phyloP scores from a whole-genome alignment of 2,329 filamentous ascomycete genomes.

The Colletotrichum trifolii region DNA sequence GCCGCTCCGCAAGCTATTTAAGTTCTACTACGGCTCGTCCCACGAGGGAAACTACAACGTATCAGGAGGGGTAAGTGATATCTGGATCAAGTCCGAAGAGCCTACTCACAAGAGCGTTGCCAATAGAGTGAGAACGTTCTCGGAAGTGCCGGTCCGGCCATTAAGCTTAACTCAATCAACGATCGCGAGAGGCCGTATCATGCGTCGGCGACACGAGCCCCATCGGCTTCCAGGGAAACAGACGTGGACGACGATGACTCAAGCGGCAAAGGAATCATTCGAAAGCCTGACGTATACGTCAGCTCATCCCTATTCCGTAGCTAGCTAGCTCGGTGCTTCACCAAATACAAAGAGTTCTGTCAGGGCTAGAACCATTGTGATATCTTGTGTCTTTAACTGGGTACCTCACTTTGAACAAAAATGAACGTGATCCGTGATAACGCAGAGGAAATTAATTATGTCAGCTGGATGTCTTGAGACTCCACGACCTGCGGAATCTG shows the following conservation, averaged over 20 bases:
- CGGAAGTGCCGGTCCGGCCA: slow-evolving; percentile 20
- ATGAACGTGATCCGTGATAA: no score
- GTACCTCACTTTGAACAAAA: no score
- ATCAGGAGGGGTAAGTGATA: slow-evolving; percentile 5
- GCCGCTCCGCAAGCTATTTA: slow-evolving; percentile 13
- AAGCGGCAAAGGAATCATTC: slow-evolving; percentile 20
- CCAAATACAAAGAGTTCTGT: no score
- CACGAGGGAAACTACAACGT: slow-evolving; percentile 12
- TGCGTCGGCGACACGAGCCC: slow-evolving; percentile 1
- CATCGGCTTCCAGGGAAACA: neutral
- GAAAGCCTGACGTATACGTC: slow-evolving; percentile 7
- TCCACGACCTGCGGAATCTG: no score
- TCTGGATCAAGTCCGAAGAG: neutral
- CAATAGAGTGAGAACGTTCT: slow-evolving; percentile 9
- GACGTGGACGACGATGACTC: slow-evolving; percentile 27
- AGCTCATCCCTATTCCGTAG: slow-evolving; percentile 6
- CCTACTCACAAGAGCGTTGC: neutral
- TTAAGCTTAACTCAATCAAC: slow-evolving; percentile 26
- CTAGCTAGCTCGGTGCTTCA: neutral
- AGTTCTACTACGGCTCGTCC: slow-evolving; percentile 18
- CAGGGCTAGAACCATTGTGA: no score
- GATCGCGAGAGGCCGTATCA: slow-evolving; percentile 11
- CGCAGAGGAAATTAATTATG: no score
- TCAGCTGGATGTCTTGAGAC: no score
- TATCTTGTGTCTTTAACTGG: no score